Base-by-base conservation (phyloP, 805 yeast genomes). In the Peterozyma xylosa region DNA sequence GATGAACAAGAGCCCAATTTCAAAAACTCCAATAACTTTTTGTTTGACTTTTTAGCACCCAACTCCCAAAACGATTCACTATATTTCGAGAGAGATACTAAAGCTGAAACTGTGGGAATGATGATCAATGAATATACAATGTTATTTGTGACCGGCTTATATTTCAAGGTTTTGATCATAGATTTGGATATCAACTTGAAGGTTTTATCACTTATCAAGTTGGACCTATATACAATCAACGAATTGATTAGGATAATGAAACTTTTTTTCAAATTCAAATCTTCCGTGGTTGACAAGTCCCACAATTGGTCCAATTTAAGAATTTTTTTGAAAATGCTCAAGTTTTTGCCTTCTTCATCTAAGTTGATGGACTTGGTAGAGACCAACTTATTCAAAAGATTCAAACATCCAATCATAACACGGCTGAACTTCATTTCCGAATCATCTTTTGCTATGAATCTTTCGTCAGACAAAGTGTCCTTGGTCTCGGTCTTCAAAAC, bases 391-490 rank as follows among this genome's bases (percentile, higher is more conserved):
- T 15, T 39, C 15, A 41, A 18, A 6, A 48, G 18, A 17, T 30
- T 33, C 7, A 45, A 14, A 30, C 43, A 37, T 33, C 45, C 14
- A 10, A 29, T 37, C 5, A 78, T 54, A 2, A 82, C 70, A 46
- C 95, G 65, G 29, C 70, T 67, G 54, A 79, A 86, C 56, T 86
- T 86, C 15, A 78, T 62, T 29, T 67, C 66, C 0, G 86, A 72
- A 47, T 88, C 95, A 38, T 80, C 86, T 40, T 72, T 73, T 3
- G 78, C 71, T 15, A 80, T 73, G 51, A 76, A 79, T 44, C 96
- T 68, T 54, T 81, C 84, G 53, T 90, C 96, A 2, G 90, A 79
- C 16, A 90, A 59, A 0, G 88, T 73, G 13, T 74, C 78, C 3
- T 71, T 71, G 2, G 76, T 66, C 56, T 89, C 96, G 30, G 63